Percentiles rank a stretch among this genome's conserved stretches.
These are phyloP conservation scores for Camillea tinctor DNA, from an alignment of 2,329 filamentous ascomycete genomes.

Conservation along the genomic window DNA sequence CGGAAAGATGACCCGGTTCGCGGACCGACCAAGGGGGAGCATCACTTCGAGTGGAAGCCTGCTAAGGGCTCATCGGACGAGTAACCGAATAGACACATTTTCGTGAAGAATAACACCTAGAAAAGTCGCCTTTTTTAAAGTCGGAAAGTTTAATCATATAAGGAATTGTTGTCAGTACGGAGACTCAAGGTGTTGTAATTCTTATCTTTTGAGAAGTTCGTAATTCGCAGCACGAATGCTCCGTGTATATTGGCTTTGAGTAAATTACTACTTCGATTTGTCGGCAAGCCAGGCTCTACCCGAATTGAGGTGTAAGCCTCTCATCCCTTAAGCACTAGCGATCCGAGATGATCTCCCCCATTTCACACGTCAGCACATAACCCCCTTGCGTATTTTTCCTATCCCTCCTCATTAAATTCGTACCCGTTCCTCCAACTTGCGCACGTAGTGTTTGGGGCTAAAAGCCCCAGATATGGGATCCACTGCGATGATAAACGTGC, in stretches of 20 bases:
- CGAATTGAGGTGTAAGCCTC: neutral
- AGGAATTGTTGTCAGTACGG: neutral
- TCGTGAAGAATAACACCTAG: no score
- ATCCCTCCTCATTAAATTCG: neutral
- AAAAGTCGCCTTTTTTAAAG: no score
- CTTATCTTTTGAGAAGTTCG: neutral
- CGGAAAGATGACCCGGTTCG: conserved; percentile 52
- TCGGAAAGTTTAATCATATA: neutral
- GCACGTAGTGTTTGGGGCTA: neutral
- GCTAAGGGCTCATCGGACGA: conserved; percentile 27
- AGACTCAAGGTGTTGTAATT: neutral
- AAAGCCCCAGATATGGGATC: neutral
- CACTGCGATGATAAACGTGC: neutral
- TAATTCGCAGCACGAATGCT: neutral
- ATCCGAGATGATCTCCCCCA: neutral
- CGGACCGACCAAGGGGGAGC: conserved; percentile 52
- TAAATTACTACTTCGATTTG: neutral
- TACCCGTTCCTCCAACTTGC: neutral
- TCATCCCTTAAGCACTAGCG: neutral
- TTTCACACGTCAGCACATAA: neutral
- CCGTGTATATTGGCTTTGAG: neutral
- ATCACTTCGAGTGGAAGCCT: conserved; percentile 63
- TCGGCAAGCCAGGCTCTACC: neutral
- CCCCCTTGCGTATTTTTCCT: neutral
- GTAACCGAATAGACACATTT: neutral